These are phyloP conservation scores for Xylaria bambusicola DNA, from an alignment of 495 filamentous ascomycete species.

Conservation along the genomic window DNA sequence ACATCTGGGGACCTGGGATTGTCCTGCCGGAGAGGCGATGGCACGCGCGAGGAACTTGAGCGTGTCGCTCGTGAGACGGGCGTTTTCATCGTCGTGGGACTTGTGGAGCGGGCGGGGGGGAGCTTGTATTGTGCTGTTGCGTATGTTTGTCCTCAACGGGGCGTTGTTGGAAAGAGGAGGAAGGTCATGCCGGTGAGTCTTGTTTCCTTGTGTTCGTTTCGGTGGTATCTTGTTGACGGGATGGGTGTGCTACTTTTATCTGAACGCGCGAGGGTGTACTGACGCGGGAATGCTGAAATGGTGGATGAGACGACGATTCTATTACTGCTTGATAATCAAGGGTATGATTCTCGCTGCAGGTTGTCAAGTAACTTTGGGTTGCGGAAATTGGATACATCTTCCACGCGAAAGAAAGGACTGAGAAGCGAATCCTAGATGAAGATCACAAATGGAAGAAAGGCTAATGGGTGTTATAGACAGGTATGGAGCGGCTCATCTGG, in stretches of 20 bases:
- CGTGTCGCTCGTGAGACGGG: slow-evolving; percentile 69
- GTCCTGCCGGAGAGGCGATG: slow-evolving; percentile 69
- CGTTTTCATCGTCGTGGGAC: slow-evolving; percentile 76
- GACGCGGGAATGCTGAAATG: no score
- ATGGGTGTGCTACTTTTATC: no score
- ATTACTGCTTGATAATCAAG: no score
- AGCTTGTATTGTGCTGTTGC: slow-evolving; percentile 83
- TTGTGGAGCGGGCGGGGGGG: slow-evolving; percentile 79
- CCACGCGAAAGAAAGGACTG: no score
- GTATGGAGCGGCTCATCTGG: slow-evolving; percentile 82
- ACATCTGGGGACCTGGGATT: slow-evolving; percentile 57
- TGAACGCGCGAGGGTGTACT: no score
- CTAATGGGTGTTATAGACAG: slow-evolving; percentile 57
- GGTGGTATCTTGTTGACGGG: no score
- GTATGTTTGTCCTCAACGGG: slow-evolving; percentile 75
- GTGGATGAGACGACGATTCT: no score
- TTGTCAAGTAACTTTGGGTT: no score
- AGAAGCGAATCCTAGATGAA: no score
- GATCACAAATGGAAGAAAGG: not conserved
- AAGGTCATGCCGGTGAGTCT: slow-evolving; percentile 82
- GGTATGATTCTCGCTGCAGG: no score
- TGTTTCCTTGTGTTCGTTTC: not conserved
- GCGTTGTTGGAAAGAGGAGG: slow-evolving; percentile 80
- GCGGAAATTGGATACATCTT: no score
- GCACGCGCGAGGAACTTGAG: slow-evolving; percentile 81